These are phyloP conservation scores for Heliosperma pusillum DNA, from an alignment of 148 eudicot genomes.

Conservation along the genomic window DNA sequence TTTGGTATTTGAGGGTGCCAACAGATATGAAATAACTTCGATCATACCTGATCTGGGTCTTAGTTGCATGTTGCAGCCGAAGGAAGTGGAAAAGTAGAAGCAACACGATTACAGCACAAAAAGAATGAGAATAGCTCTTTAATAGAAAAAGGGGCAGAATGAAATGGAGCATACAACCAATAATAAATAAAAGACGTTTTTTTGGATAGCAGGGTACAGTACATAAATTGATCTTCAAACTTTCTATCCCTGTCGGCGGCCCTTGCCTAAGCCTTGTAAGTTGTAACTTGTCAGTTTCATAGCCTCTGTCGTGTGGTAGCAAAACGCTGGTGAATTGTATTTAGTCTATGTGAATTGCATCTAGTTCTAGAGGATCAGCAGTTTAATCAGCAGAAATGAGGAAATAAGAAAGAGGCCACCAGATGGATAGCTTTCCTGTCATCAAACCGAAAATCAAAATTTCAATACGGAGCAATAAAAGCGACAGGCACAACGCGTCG, in stretches of 20 bases:
- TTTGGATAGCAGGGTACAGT: too few species aligned
- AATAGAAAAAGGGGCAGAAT: too few species aligned
- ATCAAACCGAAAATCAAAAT: not conserved
- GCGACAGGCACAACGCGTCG: too few species aligned
- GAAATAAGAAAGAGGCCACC: slow-evolving; percentile 10
- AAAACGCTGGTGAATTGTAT: too few species aligned
- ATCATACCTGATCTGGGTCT: too few species aligned
- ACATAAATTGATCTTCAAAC: not conserved
- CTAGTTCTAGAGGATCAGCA: slow-evolving; percentile 8
- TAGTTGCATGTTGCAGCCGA: not conserved
- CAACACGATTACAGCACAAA: too few species aligned
- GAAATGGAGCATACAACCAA: too few species aligned
- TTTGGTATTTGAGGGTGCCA: not conserved
- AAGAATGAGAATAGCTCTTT: too few species aligned
- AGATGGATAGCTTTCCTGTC: slow-evolving; percentile 25
- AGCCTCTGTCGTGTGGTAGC: not conserved
- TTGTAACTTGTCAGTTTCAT: too few species aligned
- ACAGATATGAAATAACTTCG: not conserved
- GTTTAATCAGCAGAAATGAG: slow-evolving; percentile 9
- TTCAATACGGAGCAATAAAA: too few species aligned
- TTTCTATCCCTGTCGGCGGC: not conserved
- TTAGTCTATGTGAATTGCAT: not conserved
- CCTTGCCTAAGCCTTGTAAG: not conserved
- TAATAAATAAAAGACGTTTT: too few species aligned
- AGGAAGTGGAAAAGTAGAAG: not conserved